A percentile compares a stretch with the other conserved stretches of the same genome.
Conservation (phyloP, 345 rosid genomes). For the Turnera subulata region DNA sequence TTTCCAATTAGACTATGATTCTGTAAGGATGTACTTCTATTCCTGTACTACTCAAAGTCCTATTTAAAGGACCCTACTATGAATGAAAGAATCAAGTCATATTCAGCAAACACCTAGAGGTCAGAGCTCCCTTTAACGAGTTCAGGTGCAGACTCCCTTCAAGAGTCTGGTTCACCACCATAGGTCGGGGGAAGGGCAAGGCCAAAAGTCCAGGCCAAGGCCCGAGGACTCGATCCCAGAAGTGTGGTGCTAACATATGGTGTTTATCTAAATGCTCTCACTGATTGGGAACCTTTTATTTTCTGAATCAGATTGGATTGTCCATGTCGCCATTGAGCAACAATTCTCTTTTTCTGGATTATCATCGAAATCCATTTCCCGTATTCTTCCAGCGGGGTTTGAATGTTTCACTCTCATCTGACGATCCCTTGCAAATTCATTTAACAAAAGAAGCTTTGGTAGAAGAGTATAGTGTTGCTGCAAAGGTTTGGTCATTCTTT, state of each 20-base stretch:
- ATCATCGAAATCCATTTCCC: constrained; percentile 48
- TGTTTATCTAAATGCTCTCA: background rate
- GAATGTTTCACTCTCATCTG: constrained; percentile 50
- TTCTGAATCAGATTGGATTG: constrained; percentile 37
- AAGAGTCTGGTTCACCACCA: too few relatives aligned
- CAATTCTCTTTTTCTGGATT: constrained; percentile 52
- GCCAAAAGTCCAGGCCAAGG: too few relatives aligned
- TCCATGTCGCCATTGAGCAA: constrained; percentile 59
- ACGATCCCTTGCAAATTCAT: constrained; percentile 57
- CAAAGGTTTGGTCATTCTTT: constrained; percentile 30
- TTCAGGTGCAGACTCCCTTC: too few relatives aligned
- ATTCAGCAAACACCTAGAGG: too few relatives aligned
- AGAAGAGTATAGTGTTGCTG: constrained; percentile 57
- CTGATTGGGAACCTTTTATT: background rate
- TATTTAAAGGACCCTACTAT: too few relatives aligned
- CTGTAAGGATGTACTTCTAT: too few relatives aligned
- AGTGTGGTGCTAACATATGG: background rate
- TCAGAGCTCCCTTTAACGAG: too few relatives aligned
- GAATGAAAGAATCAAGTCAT: too few relatives aligned
- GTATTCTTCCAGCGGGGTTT: constrained; percentile 46
- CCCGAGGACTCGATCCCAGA: too few relatives aligned
- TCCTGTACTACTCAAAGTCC: too few relatives aligned
- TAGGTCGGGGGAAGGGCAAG: too few relatives aligned
- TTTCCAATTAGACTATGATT: too few relatives aligned
- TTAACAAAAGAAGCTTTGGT: constrained; percentile 52